These are phyloP conservation scores for Albizia julibrissin DNA, from an alignment of 306 rosid genomes.

Conservation along the genomic window DNA sequence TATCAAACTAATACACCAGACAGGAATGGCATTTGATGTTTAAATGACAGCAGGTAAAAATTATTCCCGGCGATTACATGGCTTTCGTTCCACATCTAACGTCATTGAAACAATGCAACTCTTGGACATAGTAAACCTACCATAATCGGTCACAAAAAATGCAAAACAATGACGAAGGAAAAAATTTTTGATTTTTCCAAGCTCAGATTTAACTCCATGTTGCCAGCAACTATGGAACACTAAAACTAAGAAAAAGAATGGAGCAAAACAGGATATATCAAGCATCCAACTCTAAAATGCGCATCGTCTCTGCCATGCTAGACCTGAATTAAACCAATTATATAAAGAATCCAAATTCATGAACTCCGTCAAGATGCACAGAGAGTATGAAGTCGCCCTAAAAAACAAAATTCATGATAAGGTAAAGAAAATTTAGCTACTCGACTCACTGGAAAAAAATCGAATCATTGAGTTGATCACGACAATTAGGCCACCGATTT, in stretches of 20 bases:
- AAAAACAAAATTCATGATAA: background rate
- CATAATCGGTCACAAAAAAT: background rate
- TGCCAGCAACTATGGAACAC: background rate
- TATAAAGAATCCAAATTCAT: background rate
- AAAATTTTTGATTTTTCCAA: background rate
- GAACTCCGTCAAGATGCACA: slow-evolving; percentile 36
- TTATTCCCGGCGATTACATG: background rate
- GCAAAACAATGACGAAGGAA: background rate
- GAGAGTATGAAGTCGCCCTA: slow-evolving; percentile 8
- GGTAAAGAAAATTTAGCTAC: background rate
- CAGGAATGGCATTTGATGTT: too few species aligned
- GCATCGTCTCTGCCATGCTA: slow-evolving; percentile 23
- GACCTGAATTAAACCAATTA: slow-evolving; percentile 9
- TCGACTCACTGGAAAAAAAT: background rate
- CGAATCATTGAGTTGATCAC: background rate
- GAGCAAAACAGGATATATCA: background rate
- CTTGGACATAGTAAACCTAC: background rate
- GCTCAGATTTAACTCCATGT: background rate
- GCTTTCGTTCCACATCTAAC: background rate
- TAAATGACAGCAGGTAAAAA: background rate
- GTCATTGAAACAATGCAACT: background rate
- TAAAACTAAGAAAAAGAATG: background rate
- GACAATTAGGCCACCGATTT: slow-evolving; percentile 28
- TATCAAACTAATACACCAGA: too few species aligned
- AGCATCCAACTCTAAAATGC: background rate